Conservation (phyloP, 306 rosid genomes). For the Crotalaria pallida region DNA sequence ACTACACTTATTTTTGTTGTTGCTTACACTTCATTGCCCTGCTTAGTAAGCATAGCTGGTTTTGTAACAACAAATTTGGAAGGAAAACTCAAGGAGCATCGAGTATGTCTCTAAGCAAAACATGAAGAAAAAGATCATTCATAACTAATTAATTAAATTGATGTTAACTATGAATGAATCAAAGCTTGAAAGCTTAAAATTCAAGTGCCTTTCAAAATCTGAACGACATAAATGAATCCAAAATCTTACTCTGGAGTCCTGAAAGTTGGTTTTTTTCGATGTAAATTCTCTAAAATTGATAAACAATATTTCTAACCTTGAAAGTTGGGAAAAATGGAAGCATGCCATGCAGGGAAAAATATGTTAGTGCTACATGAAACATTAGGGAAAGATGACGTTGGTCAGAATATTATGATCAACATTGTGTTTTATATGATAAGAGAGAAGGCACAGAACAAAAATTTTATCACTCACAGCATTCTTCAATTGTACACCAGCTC, state of each 20-base stretch:
- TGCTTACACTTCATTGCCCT: neutral
- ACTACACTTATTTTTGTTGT: neutral
- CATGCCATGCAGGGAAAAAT: neutral
- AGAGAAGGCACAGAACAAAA: neutral
- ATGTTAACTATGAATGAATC: neutral
- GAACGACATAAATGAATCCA: neutral
- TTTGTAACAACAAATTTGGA: neutral
- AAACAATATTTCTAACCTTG: neutral
- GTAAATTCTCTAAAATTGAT: neutral
- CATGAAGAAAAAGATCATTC: neutral
- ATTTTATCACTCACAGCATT: slow-evolving; percentile 58
- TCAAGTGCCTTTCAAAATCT: neutral
- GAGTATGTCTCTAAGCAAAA: neutral
- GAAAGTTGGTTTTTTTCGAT: neutral
- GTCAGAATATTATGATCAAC: neutral
- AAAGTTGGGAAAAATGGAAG: neutral
- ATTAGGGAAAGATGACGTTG: neutral
- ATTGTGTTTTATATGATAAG: neutral
- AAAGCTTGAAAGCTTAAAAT: slow-evolving; percentile 1
- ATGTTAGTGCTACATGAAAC: neutral
- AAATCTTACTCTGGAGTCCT: neutral
- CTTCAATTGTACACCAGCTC: slow-evolving; percentile 91
- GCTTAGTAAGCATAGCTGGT: neutral
- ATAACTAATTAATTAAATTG: neutral
- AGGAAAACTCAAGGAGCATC: neutral